Conservation (phyloP, 148 eudicot genomes). For the Chenopodium berlandieri region DNA sequence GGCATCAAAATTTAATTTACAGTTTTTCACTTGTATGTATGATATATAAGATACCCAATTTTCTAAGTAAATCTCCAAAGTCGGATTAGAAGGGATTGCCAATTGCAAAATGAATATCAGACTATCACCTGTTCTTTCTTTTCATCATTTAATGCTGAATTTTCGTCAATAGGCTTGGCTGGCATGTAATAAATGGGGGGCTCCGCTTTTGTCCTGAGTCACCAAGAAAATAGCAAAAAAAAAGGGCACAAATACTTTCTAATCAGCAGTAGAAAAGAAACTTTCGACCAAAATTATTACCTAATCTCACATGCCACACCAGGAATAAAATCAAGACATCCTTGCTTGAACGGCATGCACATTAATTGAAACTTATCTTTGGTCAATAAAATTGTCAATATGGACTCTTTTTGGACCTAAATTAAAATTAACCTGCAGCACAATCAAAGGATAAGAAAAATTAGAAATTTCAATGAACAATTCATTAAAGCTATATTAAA, state of each 20-base stretch:
- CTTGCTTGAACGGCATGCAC: conserved; percentile 65
- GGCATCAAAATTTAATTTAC: too few species aligned
- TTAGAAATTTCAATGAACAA: not conserved
- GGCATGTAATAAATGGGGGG: conserved; percentile 76
- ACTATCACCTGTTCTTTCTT: conserved; percentile 69
- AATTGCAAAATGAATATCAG: too few species aligned
- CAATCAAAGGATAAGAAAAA: not conserved
- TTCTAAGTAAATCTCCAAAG: too few species aligned
- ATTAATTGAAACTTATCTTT: conserved; percentile 94
- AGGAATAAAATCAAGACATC: conserved; percentile 30
- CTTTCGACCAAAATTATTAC: conserved; percentile 11
- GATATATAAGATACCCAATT: too few species aligned
- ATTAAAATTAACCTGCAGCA: conserved; percentile 90
- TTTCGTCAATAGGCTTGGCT: conserved; percentile 74
- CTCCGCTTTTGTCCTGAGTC: conserved; percentile 86
- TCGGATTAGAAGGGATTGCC: too few species aligned
- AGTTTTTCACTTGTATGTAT: too few species aligned
- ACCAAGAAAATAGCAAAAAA: conserved; percentile 25
- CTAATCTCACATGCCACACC: conserved; percentile 35
- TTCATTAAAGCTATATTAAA: too few species aligned
- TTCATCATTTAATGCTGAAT: conserved; percentile 42
- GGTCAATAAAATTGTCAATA: conserved; percentile 98
- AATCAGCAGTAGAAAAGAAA: conserved; percentile 12
- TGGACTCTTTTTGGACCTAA: conserved; percentile 93
- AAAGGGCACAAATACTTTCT: conserved; percentile 8